These are phyloP conservation scores for Fusarium euwallaceae DNA, from an alignment of 2,329 filamentous ascomycete species.

Conservation along the genomic window DNA sequence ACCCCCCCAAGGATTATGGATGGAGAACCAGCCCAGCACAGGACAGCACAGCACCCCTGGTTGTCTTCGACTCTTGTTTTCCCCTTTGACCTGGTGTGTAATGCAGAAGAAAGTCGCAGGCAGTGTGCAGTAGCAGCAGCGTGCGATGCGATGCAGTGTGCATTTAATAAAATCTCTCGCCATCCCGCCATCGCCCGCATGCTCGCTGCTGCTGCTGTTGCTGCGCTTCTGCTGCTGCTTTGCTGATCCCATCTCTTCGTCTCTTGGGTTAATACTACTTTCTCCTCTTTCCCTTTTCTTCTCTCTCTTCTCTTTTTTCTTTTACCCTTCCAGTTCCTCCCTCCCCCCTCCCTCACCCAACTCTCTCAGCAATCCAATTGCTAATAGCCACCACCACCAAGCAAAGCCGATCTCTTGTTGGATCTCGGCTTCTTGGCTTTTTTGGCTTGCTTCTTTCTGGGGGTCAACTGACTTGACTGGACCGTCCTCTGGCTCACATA, in stretches of 20 bases:
- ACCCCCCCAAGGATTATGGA: conserved; percentile 10
- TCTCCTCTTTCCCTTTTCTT: conserved; percentile 21
- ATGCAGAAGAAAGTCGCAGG: not conserved
- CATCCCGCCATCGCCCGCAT: conserved; percentile 39
- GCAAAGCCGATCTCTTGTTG: conserved; percentile 23
- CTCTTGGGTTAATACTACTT: conserved; percentile 25
- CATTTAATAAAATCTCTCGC: conserved; percentile 41
- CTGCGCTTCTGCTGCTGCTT: conserved; percentile 15
- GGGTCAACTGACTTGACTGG: conserved; percentile 10
- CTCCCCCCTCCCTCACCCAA: not conserved
- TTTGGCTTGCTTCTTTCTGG: not conserved
- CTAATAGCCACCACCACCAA: not conserved
- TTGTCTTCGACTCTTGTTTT: conserved; percentile 18
- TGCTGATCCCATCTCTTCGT: conserved; percentile 26
- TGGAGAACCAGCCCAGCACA: not conserved
- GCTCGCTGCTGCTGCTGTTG: conserved; percentile 19
- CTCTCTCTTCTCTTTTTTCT: not conserved
- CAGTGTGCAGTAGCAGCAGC: not conserved
- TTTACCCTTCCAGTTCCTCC: not conserved
- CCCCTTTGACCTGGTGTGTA: conserved; percentile 27
- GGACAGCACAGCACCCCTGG: conserved; percentile 17
- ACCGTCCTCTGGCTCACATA: not conserved
- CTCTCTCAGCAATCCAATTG: conserved; percentile 3
- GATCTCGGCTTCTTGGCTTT: conserved; percentile 24
- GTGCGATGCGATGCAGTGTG: not conserved